Evolutionary conservation across 2,329 filamentous ascomycete genomes (phyloP).

Genomic region (Paramyrothecium sp.): DNA sequence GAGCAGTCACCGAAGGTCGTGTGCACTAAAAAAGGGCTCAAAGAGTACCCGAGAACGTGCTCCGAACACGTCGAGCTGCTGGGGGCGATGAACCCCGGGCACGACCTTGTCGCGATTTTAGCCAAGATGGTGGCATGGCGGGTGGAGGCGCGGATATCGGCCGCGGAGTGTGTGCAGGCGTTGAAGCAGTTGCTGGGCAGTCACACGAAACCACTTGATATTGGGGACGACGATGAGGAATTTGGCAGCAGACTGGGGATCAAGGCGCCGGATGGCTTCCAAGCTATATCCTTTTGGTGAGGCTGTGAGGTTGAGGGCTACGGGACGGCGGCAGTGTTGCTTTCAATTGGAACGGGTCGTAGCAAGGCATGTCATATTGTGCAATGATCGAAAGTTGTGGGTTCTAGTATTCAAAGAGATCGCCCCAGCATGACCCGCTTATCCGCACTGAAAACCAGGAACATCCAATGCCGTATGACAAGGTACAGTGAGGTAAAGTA

Average conservation of each 20-base stretch:
- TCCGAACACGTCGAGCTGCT: conserved; percentile 18
- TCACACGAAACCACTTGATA: background rate
- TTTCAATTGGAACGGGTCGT: no score
- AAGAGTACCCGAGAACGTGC: conserved; percentile 20
- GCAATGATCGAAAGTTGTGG: no score
- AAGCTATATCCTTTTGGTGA: conserved; percentile 26
- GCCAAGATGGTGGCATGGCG: conserved; percentile 18
- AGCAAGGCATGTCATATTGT: no score
- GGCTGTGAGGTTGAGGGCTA: background rate
- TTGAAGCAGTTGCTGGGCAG: conserved; percentile 7
- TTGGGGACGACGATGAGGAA: background rate
- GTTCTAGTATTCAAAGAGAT: no score
- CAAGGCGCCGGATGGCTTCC: conserved; percentile 19
- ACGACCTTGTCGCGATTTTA: conserved; percentile 20
- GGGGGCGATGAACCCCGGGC: conserved; percentile 17
- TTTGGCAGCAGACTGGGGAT: conserved; percentile 13
- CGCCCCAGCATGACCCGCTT: no score
- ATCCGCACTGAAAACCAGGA: no score
- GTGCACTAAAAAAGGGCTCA: conserved; percentile 10
- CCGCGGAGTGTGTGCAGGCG: conserved; percentile 14
- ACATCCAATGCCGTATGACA: no score
- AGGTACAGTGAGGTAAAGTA: no score
- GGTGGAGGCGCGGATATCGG: conserved; percentile 12
- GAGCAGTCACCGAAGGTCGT: conserved; percentile 21
- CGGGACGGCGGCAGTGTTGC: background rate